Evolutionary conservation across 345 rosid genomes (phyloP), one percentile per base, ranked within the genome.

Genomic region (Microcos paniculata): DNA sequence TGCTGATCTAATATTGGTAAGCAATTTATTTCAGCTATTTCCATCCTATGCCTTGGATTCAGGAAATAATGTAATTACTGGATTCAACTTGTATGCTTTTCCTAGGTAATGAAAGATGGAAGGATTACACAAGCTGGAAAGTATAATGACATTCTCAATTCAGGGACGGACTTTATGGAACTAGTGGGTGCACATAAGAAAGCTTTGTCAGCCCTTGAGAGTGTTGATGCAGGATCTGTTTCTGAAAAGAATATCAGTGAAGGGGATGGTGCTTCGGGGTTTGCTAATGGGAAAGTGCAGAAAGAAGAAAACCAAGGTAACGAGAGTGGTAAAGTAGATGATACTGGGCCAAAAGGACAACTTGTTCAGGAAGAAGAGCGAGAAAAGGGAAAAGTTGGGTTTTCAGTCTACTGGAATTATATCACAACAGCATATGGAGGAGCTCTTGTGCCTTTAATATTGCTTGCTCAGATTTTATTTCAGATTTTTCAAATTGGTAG

Each of bases 331-430:
- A 84, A 86, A 80, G 83, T 73, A 21, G 76, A 80, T 61, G 87
- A 87, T 51, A 77, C 33, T 21, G 86, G 51, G 78, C 76, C 83
- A 18, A 80, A 85, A 77, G 90, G 84, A 75, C 91, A 92, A 73
- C 80, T 92, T 70, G 83, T 92, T 74, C 89, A 88, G 82, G 95
- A 92, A 73, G 97, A 92, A 80, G 97, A 92, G 79, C 88, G 96
- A 72, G 96, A 89, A 85, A 90, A 88, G 84, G 97, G 97, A 18
- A 80, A 84, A 5, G 97, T 92, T 6, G 86, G 91, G 46, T 86
- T 88, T 76, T 66, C 63, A 51, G 88, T 90, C 3, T 92, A 90
- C 83, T 84, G 91, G 90, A 85, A 88, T 49, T 90, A 88, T 69
- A 77, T 88, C 51, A 92, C 91, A 16, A 80, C 87, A 19, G 94